These are phyloP conservation scores for Ceratobasidium sp. DNA, from an alignment of 1,284 basidiomycete genomes.

Conservation along the genomic window DNA sequence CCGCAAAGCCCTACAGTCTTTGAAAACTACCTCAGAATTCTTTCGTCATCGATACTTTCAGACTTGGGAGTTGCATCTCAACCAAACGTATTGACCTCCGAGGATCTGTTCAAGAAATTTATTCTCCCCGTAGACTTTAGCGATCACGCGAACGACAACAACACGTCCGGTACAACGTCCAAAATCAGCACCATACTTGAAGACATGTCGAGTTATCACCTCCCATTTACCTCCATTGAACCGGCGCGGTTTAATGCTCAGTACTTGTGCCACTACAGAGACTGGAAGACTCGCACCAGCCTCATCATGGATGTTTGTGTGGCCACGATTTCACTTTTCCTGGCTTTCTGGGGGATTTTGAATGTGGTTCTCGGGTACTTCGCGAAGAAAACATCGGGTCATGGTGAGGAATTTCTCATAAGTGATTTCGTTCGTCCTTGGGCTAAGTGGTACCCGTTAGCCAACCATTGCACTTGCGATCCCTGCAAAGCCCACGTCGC, in stretches of 20 bases:
- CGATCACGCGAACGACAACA: background rate
- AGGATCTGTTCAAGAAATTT: background rate
- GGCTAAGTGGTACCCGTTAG: background rate
- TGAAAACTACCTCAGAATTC: background rate
- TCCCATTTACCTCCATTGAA: background rate
- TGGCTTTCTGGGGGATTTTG: background rate
- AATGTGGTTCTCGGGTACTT: background rate
- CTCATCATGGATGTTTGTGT: slow-evolving; percentile 4
- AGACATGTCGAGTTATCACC: background rate
- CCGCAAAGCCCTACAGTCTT: background rate
- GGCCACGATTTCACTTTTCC: background rate
- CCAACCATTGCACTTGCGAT: background rate
- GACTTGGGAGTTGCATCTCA: slow-evolving; percentile 5
- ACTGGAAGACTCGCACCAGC: background rate
- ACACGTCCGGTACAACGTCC: too few relatives aligned
- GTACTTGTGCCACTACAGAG: slow-evolving; percentile 7
- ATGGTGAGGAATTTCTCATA: background rate
- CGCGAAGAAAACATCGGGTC: background rate
- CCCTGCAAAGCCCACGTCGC: too few relatives aligned
- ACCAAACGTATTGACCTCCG: background rate
- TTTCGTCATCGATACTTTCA: background rate
- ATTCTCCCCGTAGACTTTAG: background rate
- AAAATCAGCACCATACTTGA: background rate
- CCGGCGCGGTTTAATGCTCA: background rate
- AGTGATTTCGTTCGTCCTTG: background rate